Base-by-base conservation (phyloP, 2,329 filamentous ascomycete species). In the Zymoseptoria tritici region DNA sequence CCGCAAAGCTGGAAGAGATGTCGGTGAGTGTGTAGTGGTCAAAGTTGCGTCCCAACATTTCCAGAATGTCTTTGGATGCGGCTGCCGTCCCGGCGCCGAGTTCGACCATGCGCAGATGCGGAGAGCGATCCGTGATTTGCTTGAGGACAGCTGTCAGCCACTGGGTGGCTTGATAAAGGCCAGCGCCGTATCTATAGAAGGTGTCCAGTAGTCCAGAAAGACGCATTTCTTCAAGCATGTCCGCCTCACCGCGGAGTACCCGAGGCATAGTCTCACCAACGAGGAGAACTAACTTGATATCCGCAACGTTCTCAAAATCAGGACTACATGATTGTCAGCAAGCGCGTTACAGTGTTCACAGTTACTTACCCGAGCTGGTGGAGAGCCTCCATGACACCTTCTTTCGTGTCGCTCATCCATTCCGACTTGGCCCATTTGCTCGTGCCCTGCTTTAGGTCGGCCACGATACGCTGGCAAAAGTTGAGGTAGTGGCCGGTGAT, bases 21-120 rank as follows among this genome's bases (percentile, higher is more conserved):
- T 80, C 78, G 0, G 79, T 80, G 64, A 70, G 81, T 0, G 74
- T 77, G 63, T 80, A 81, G 0, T 76, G 68, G 49, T 50, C 49
- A 50, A 50, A 50, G 49, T 50, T 50, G n/a, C 49, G 49, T 1
- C 66, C 70, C 4, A 78, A 60, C 3, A 51, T 49, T 1, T 63
- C 51, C 2, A 80, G 65, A 9, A 79, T 66, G 0, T 54, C 57
- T 2, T 69, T 66, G 0, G 78, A 80, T 0, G 76, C 69, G 7
- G 71, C 72, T 3, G 77, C 78, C 1, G 77, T 78, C 0, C 78
- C 78, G 11, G 75, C 77, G 16, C 77, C 77, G 16, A 76, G 71
- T 52, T 79, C 77, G 3, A 81, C 59, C 22, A 80, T 72, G 3
- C 74, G 73, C 55, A 76, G 68, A 9, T 71, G 70, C 0, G 78